Base-by-base conservation (phyloP, 139 green algal genomes). In the Chlamydomonas asymmetrica region DNA sequence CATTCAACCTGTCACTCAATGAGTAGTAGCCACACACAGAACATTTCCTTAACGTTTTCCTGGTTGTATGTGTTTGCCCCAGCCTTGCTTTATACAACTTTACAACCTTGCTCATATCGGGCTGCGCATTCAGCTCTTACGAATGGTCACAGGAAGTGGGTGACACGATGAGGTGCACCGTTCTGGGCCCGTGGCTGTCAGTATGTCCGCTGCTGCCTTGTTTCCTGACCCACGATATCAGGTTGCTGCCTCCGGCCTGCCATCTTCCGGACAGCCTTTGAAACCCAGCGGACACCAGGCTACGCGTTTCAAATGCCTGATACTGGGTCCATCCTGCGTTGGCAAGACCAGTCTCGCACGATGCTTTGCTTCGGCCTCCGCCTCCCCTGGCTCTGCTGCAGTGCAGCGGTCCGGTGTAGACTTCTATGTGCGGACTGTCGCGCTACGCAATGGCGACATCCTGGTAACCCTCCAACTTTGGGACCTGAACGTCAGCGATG, bases 401-500 rank as follows among this genome's bases (percentile, higher is more conserved):
- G 27, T 50, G 0, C 69, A 43, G 45, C 13, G 45, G 56, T 59
- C 41, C 32, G 59, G 71, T 32, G 34, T 77, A 3, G 71, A 77
- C 45, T 77, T 69, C 32, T 69, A 77, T 45, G 27, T 31, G 25
- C 69, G 71, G 41, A 57, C 65, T 3, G 37, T 77, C 18, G 25
- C 41, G 13, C 60, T 77, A 2, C 71, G 71, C 23, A 59, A 77
- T n/a, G n/a, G n/a, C 31, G 71, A 77, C 43, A n/a, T 69, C 7
- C 8, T 25, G 2, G 59, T 77, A 7, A 65, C 60, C 32, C 71
- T 77, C 22, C 71, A 77, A 59, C 43, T 77, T 13, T 77, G 71
- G 71, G 71, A 77, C 43, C 7, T 77, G 3, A 63, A 25, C 40
- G 71, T 52, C 40, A 70, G 71, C 41, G 71, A 63, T 5, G 57